A percentile compares a stretch with the other conserved stretches of the same genome.
These are phyloP conservation scores for Withania somnifera DNA, from an alignment of 305 asterid genomes.

Conservation along the genomic window DNA sequence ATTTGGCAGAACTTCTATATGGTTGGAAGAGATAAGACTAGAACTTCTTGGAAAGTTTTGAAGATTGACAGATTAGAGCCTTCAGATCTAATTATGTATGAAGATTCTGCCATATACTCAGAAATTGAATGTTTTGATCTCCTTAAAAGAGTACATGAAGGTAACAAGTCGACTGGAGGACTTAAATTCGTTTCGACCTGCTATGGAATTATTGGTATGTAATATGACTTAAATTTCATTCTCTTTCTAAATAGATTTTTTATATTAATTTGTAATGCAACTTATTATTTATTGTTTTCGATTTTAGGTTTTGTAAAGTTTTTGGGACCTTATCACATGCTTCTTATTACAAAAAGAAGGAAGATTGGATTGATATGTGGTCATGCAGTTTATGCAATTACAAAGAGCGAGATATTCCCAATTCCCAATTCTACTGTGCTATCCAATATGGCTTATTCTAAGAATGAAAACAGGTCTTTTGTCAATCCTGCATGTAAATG, in stretches of 20 bases:
- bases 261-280: background rate
- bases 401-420: constrained; percentile 70
- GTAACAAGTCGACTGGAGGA: constrained; percentile 82
- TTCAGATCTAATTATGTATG: constrained; percentile 49
- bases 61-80: constrained; percentile 72
- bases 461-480: constrained; percentile 94
- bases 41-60: constrained; percentile 67
- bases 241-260: background rate
- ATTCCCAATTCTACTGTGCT: constrained; percentile 50
- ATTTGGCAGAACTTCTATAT: constrained; percentile 64
- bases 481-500: constrained; percentile 61
- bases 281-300: constrained; percentile 8
- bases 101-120: constrained; percentile 66
- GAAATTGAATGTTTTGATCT: constrained; percentile 65
- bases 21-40: constrained; percentile 70
- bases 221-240: background rate
- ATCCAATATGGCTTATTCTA: constrained; percentile 69
- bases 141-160: constrained; percentile 60
- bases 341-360: constrained; percentile 73
- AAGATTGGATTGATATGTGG: constrained; percentile 83
- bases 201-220: constrained; percentile 88
- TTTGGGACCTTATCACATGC: constrained; percentile 89
- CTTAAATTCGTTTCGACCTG: constrained; percentile 68
- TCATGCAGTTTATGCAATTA: constrained; percentile 67
- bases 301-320: constrained; percentile 73